A percentile compares a stretch with the other conserved stretches of the same genome.
phyloP scores from a whole-genome alignment of 1,139 yeast genomes.

The Magnusiomyces ingens region DNA sequence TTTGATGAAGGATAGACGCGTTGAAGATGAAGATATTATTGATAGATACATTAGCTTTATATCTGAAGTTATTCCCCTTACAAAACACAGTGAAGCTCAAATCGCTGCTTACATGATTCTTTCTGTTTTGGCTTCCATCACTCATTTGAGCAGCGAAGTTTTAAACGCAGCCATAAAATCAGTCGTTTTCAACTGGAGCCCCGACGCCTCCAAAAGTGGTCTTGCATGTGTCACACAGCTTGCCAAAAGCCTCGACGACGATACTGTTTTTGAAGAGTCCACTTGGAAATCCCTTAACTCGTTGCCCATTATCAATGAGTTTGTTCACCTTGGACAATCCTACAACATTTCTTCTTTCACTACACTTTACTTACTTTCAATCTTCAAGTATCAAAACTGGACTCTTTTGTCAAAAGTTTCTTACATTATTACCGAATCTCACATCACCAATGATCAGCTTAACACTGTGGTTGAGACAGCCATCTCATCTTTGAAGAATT shows the following conservation, averaged over 20 bases:
- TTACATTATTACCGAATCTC: neutral
- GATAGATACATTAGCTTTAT: conserved; percentile 44
- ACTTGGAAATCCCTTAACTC: conserved; percentile 24
- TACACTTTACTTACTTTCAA: conserved; percentile 26
- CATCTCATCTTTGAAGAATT: neutral
- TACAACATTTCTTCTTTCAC: conserved; percentile 30
- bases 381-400: conserved; percentile 8
- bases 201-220: conserved; percentile 32
- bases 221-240: conserved; percentile 36
- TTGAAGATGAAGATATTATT: conserved; percentile 32
- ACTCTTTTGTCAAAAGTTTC: neutral
- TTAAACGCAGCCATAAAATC: conserved; percentile 65
- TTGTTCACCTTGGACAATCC: conserved; percentile 24
- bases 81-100: conserved; percentile 53
- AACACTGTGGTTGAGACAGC: neutral
- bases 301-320: conserved; percentile 8
- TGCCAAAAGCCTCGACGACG: conserved; percentile 20
- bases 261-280: conserved; percentile 19
- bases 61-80: conserved; percentile 29
- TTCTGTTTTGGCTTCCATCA: conserved; percentile 68
- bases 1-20: conserved; percentile 37
- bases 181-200: conserved; percentile 44
- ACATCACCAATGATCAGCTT: neutral
- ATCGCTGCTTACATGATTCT: conserved; percentile 77
- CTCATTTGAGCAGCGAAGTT: conserved; percentile 58